These are phyloP conservation scores for Paecilomyces sp. DNA, from an alignment of 2,329 filamentous ascomycete species.

Conservation along the genomic window DNA sequence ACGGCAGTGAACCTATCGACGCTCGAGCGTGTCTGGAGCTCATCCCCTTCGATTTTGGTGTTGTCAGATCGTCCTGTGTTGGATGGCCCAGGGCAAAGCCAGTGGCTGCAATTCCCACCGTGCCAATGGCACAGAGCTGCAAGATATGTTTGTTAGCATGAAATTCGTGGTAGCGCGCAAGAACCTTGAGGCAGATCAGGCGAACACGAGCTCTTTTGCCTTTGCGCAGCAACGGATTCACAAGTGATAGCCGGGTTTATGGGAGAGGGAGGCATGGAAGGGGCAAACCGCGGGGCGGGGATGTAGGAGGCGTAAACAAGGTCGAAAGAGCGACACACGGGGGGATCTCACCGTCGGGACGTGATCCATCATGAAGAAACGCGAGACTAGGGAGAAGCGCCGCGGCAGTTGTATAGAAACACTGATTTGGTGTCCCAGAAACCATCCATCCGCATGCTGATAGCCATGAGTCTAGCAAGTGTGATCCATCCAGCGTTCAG, in stretches of 20 bases:
- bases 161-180: neutral
- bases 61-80: slow-evolving; percentile 30
- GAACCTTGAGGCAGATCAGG: neutral
- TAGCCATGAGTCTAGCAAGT: slow-evolving; percentile 11
- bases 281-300: neutral
- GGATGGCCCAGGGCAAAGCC: slow-evolving; percentile 52
- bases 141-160: slow-evolving; percentile 2
- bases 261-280: neutral
- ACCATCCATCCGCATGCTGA: slow-evolving; percentile 26
- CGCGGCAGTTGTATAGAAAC: slow-evolving; percentile 24
- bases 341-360: slow-evolving; percentile 29
- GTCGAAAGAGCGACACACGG: neutral
- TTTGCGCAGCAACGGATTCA: neutral
- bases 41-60: slow-evolving; percentile 19
- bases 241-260: neutral
- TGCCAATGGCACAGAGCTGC: slow-evolving; percentile 58
- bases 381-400: slow-evolving; percentile 22
- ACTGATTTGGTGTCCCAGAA: slow-evolving; percentile 21
- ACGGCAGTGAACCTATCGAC: slow-evolving; percentile 8
- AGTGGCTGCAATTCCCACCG: slow-evolving; percentile 53
- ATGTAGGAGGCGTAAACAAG: neutral
- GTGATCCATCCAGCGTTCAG: neutral
- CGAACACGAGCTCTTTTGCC: neutral
- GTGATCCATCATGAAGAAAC: slow-evolving; percentile 32
- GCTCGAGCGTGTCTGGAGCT: slow-evolving; percentile 13